A percentile compares a stretch with the other conserved stretches of the same genome.
These are phyloP conservation scores for Leccinum cinnamomeum DNA, from an alignment of 1,284 basidiomycete genomes.

Conservation along the genomic window DNA sequence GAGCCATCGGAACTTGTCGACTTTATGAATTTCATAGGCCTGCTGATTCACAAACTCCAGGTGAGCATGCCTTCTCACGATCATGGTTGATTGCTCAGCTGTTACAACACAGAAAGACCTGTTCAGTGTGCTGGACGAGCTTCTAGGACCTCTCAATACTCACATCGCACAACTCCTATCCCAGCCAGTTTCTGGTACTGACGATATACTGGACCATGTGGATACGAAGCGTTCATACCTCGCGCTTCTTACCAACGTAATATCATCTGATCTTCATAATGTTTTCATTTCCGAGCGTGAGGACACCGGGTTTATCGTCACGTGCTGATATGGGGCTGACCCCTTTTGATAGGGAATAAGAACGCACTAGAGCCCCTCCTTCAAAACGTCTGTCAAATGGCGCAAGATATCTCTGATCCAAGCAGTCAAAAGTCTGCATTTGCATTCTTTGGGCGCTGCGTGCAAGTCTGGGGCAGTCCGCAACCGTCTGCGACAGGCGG, in stretches of 20 bases:
- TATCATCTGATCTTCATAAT: constrained; percentile 77
- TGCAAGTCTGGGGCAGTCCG: constrained; percentile 78
- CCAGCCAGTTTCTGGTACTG: constrained; percentile 86
- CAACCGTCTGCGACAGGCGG: constrained; percentile 39
- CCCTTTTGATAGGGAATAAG: constrained; percentile 69
- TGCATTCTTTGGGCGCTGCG: constrained; percentile 75
- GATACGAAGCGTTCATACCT: constrained; percentile 94
- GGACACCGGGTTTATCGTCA: constrained; percentile 32
- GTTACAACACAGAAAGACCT: constrained; percentile 61
- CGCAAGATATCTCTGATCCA: constrained; percentile 73
- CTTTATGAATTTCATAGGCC: constrained; percentile 92
- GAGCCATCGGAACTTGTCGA: constrained; percentile 93
- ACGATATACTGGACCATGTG: constrained; percentile 82
- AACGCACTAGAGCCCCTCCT: constrained; percentile 69
- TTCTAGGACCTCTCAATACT: constrained; percentile 83
- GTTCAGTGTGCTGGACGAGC: constrained; percentile 85
- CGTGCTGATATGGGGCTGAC: constrained; percentile 12
- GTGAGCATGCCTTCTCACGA: constrained; percentile 43
- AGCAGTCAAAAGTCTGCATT: constrained; percentile 81
- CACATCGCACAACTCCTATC: constrained; percentile 85
- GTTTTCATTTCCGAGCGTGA: constrained; percentile 87
- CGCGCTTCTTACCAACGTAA: constrained; percentile 78
- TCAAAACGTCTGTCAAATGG: constrained; percentile 76
- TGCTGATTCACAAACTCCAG: constrained; percentile 92
- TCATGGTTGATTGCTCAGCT: constrained; percentile 5